These are phyloP conservation scores for Galerina sulciceps DNA, from an alignment of 768 basidiomycete genomes.

Conservation along the genomic window DNA sequence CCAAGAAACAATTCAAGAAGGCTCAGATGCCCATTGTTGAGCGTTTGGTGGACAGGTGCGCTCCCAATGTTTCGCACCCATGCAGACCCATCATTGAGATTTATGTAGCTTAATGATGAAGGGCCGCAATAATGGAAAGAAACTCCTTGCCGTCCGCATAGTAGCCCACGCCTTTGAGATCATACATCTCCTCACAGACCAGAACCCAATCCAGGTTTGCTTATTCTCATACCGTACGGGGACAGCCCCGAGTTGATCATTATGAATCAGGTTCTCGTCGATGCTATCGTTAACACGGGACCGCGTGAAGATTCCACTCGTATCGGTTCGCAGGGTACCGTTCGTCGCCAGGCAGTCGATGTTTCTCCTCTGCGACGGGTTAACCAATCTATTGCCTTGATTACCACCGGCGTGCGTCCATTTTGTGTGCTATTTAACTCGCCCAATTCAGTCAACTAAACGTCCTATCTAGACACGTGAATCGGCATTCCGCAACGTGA, in stretches of 20 bases:
- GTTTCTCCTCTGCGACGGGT: constrained; percentile 97
- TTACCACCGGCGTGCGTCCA: constrained; percentile 89
- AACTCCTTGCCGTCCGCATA: constrained; percentile 97
- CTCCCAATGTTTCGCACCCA: background rate
- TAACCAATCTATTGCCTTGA: constrained; percentile 94
- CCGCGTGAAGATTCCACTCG: constrained; percentile 99
- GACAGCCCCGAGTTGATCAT: background rate
- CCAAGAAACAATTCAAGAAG: constrained; percentile 99
- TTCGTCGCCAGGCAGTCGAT: constrained; percentile 99
- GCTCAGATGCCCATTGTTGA: constrained; percentile 99
- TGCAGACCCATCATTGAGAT: constrained; percentile 1
- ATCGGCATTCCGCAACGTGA: constrained; percentile 99
- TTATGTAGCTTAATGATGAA: constrained; percentile 95
- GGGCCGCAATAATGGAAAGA: constrained; percentile 99
- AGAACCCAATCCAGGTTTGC: constrained; percentile 97
- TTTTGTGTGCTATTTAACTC: background rate
- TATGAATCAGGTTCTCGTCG: constrained; percentile 77
- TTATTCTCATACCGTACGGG: background rate
- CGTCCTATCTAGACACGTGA: constrained; percentile 80
- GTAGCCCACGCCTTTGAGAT: constrained; percentile 99
- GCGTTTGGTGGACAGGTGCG: constrained; percentile 95
- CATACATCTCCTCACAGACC: constrained; percentile 99
- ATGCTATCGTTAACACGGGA: constrained; percentile 99
- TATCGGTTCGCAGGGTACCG: constrained; percentile 99
- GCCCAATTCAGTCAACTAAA: background rate